phyloP scores from a whole-genome alignment of 306 rosid species.

The Fagus sylvatica region DNA sequence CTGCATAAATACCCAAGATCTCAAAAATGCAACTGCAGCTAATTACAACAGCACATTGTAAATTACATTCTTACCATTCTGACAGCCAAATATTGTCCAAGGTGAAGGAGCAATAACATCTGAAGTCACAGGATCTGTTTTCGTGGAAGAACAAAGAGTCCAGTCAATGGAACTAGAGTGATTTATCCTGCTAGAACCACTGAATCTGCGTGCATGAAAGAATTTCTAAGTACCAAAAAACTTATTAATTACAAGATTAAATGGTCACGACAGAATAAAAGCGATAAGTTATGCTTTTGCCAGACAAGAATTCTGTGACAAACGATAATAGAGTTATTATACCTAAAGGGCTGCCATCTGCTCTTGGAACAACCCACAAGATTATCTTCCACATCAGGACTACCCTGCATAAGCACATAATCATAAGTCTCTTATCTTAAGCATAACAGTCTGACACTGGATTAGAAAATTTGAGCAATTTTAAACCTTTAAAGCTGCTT shows the following conservation, averaged over 20 bases:
- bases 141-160: conserved; percentile 40
- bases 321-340: neutral
- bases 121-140: conserved; percentile 56
- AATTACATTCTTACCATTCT: conserved; percentile 63
- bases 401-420: conserved; percentile 44
- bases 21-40: conserved; percentile 16
- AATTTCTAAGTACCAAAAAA: neutral
- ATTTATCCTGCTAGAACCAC: conserved; percentile 48
- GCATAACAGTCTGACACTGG: conserved; percentile 7
- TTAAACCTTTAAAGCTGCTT: conserved; percentile 73
- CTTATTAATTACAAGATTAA: neutral
- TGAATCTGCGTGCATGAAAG: conserved; percentile 44
- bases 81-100: conserved; percentile 93
- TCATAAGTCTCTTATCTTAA: conserved; percentile 22
- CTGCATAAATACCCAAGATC: conserved; percentile 42
- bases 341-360: conserved; percentile 62
- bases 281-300: neutral
- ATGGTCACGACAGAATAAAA: neutral
- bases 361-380: conserved; percentile 36
- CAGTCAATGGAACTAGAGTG: conserved; percentile 52
- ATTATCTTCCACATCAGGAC: conserved; percentile 40
- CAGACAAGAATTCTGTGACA: neutral
- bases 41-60: conserved; percentile 20
- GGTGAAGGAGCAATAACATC: conserved; percentile 90
- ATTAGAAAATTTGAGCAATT: conserved; percentile 10